Conservation (phyloP, 345 rosid genomes). For the Aquilaria yunnanensis region DNA sequence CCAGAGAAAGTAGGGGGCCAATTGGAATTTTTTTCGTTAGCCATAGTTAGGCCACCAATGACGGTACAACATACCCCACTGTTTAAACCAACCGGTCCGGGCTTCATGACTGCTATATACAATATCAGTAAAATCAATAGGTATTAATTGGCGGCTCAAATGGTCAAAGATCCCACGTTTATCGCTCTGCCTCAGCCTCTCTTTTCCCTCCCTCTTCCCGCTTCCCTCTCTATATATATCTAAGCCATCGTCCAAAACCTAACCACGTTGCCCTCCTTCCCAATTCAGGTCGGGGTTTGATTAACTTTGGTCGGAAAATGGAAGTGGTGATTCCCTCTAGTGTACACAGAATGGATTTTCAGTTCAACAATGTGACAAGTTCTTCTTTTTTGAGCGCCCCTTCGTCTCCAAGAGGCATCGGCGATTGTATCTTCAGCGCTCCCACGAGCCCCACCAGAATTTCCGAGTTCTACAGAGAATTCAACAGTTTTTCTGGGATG, state of each 20-base stretch:
- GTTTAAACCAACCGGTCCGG: too few relatives aligned
- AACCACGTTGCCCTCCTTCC: constrained; percentile 8
- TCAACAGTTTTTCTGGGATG: constrained; percentile 23
- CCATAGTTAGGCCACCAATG: too few relatives aligned
- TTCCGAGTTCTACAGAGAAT: constrained; percentile 46
- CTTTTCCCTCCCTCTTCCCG: not conserved
- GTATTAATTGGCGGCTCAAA: too few relatives aligned
- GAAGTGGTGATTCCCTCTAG: constrained; percentile 41
- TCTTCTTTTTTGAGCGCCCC: constrained; percentile 50
- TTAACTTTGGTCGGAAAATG: constrained; percentile 17
- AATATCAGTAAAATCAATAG: too few relatives aligned
- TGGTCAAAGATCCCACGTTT: constrained; percentile 20
- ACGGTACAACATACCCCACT: too few relatives aligned
- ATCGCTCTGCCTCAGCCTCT: constrained; percentile 6
- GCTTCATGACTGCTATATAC: too few relatives aligned
- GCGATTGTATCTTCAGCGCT: constrained; percentile 55
- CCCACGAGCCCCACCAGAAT: constrained; percentile 70
- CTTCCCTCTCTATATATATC: constrained; percentile 10
- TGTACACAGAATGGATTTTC: constrained; percentile 33
- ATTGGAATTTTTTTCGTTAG: too few relatives aligned
- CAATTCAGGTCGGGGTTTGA: not conserved
- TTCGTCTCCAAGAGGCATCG: constrained; percentile 54
- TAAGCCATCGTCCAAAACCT: not conserved
- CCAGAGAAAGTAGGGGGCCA: too few relatives aligned
- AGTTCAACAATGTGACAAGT: constrained; percentile 39